Evolutionary conservation across 1,284 basidiomycete genomes (phyloP), one percentile per base, ranked within the genome.

Genomic region (Nidula niveotomentosa): DNA sequence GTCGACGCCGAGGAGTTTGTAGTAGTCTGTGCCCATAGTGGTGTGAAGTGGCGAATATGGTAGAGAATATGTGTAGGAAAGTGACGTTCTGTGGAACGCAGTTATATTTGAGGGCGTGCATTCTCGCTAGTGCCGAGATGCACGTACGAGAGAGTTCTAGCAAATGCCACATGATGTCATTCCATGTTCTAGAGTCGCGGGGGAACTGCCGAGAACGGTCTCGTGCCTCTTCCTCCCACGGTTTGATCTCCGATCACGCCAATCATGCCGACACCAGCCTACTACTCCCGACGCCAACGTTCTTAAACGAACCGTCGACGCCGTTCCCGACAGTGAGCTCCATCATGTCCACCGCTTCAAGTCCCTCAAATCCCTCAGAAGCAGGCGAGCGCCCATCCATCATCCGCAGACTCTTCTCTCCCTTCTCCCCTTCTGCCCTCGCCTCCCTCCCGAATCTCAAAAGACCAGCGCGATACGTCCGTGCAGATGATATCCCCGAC

Each of bases 11-110:
- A 98, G 81, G 1, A 86, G 76, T 63, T 87, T 84, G 82, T 95
- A 95, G 74, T 94, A 94, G 76, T 93, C 88, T 62, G 76, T 73
- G 57, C 88, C 90, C 90, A 91, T 91, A 48, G 56, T 65, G 49
- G 39, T 49, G 23, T n/a, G n/a, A 3, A 3, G 8, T 41, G 6
- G 39, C 13, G 15, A 41, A 41, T 41, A 6, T 41, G 15, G 15
- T 15, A 41, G 3, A 8, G 39, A 41, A 6, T 41, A 12, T 41
- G 15, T 41, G 15, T 15, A 41, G 44, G 57, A 51, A 30, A 30
- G 30, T 54, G 50, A 52, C 30, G 35, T 30, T 23, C 35, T 54
- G 45, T 13, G 41, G 30, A 53, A 15, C 35, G 44, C 51, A 23
- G 41, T 44, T 44, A 43, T 52, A 53, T 55, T 49, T 46, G 15